Conservation (phyloP, 441 rosid species). For the Bruguiera hainesii region DNA sequence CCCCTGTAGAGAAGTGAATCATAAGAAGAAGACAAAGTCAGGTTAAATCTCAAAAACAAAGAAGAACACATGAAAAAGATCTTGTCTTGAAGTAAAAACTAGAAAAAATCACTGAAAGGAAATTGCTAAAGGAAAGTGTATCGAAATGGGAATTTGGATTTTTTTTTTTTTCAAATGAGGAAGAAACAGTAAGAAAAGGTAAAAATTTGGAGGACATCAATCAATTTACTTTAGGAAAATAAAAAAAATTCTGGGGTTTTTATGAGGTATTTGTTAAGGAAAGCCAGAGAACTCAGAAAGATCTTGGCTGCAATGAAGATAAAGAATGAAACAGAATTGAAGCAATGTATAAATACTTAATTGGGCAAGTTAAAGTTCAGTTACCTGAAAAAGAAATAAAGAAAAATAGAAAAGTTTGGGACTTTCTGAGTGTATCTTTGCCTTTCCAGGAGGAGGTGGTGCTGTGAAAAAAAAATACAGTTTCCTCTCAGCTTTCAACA, state of each 20-base stretch:
- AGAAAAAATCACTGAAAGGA: not conserved
- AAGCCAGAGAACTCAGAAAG: not conserved
- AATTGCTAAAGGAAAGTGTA: not conserved
- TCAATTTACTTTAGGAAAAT: not conserved
- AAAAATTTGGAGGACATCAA: not conserved
- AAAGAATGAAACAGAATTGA: not conserved
- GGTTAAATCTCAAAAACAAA: not conserved
- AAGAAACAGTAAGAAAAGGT: too few relatives aligned
- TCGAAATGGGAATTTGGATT: not conserved
- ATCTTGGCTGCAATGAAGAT: not conserved
- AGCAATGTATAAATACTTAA: not conserved
- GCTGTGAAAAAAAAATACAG: not conserved
- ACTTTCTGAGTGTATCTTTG: not conserved
- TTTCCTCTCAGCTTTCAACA: not conserved
- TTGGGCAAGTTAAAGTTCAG: not conserved
- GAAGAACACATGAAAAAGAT: not conserved
- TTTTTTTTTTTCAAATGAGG: not conserved
- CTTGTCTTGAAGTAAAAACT: not conserved
- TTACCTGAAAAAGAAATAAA: not conserved
- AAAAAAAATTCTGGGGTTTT: not conserved
- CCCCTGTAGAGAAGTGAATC: not conserved
- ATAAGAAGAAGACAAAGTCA: not conserved
- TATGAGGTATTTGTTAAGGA: not conserved
- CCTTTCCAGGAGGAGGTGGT: not conserved
- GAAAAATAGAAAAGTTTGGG: not conserved